Evolutionary conservation across 495 filamentous ascomycete genomes (phyloP), one percentile per base, ranked within the genome.

Genomic region (Daldinia childiae): DNA sequence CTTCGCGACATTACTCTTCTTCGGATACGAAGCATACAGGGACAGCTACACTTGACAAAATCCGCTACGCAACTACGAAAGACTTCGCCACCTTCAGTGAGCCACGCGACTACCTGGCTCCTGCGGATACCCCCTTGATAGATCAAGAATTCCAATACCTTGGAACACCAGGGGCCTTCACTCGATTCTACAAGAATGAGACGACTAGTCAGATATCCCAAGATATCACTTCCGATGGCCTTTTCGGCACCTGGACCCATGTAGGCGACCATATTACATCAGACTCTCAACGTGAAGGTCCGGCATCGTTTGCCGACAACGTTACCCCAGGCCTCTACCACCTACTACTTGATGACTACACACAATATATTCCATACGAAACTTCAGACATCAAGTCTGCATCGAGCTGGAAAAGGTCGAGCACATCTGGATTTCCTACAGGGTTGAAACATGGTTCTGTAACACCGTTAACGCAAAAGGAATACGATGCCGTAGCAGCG

Each of bases 201-300:
- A 71, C 76, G 0, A 74, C 69, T 14, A 73, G 69, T 21, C 74
- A 77, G 26, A 71, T 82, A 5, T 78, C 72, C 62, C 71, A 75
- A 59, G 80, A 82, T 41, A 55, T 74, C 26, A 74, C 71, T 6
- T 73, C 75, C 0, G 77, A 65, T 6, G 80, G 80, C 3, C 69
- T 82, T 12, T 80, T 82, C 57, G 80, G 80, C 15, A 80, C 73
- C 17, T 82, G 80, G 80, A 79, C 75, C 3, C 56, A 72, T 0
- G 62, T 77, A 15, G 76, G 34, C 34, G 34, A 5, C 68, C 69
- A 36, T 8, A 73, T 78, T 11, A 48, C 63, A 1, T 29, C 62
- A 4, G 65, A 68, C 11, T 74, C 34, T 7, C 73, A 66, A 1
- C 79, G 77, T 15, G 80, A 80, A 48, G 80, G 80, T 0, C 78